These are phyloP conservation scores for Penicillium maclennaniae DNA, from an alignment of 495 filamentous ascomycete species.

Conservation along the genomic window DNA sequence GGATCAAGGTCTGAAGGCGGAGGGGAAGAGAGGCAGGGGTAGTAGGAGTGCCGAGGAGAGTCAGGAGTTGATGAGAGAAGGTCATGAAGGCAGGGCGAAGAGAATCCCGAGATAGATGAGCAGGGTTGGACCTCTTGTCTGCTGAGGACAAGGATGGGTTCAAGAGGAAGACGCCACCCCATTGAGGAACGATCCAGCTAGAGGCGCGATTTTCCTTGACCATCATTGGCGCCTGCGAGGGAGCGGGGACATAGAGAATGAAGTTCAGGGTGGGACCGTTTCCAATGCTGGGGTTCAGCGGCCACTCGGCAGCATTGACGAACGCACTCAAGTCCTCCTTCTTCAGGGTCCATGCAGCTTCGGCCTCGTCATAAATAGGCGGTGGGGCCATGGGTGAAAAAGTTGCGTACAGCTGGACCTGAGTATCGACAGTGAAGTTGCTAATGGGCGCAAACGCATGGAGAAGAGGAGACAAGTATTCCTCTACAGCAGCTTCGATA, in stretches of 20 bases:
- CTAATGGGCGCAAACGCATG: conserved; percentile 74
- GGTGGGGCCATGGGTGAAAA: conserved; percentile 67
- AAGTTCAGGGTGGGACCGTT: conserved; percentile 93
- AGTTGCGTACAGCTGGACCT: conserved; percentile 87
- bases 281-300: conserved; percentile 89
- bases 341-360: conserved; percentile 61
- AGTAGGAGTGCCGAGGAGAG: conserved; percentile 80
- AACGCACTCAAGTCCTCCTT: conserved; percentile 90
- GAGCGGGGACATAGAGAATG: conserved; percentile 73
- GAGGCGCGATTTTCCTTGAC: conserved; percentile 70
- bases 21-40: conserved; percentile 76
- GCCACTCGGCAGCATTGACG: conserved; percentile 98
- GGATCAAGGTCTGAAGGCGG: conserved; percentile 75
- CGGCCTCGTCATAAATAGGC: conserved; percentile 50
- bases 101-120: conserved; percentile 51
- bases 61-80: conserved; percentile 88
- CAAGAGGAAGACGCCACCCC: conserved; percentile 86
- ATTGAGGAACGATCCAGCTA: conserved; percentile 94
- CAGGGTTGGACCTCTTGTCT: conserved; percentile 28
- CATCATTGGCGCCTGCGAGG: conserved; percentile 57
- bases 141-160: conserved; percentile 49
- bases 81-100: conserved; percentile 78
- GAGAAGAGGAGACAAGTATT: conserved; percentile 79
- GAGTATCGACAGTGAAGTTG: conserved; percentile 95
- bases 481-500: conserved; percentile 74